Base-by-base conservation (phyloP, 2,329 filamentous ascomycete genomes). In the Teratosphaeria gauchensis region DNA sequence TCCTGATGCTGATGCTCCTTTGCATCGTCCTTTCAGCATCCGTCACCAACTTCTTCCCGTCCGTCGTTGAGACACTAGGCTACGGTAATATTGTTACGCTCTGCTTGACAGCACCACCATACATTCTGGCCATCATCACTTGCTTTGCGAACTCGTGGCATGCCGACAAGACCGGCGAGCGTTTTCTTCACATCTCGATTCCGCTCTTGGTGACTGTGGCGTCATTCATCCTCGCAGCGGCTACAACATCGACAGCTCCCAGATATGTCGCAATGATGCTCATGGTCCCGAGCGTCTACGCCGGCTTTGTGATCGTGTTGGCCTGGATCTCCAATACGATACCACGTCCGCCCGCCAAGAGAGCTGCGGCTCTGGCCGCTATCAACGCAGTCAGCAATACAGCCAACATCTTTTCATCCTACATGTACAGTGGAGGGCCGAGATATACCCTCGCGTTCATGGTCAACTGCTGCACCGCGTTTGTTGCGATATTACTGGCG, bases 381-480 rank as follows among this genome's bases (percentile, higher is more conserved):
- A 81, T 83, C 70, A 83, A 83, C 63, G 76, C 77, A 1, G 68
- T 83, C 28, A 80, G 78, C 33, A 83, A 82, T 66, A 76, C 74
- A 1, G 78, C 77, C 38, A 76, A 73, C 59, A 82, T 83, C 64
- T 82, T 78, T 75, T 79, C 77, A 0, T 75, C 77, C 0, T 81
- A 75, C 58, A 80, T 78, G 35, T 58, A 54, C 51, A 30, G 7
- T 81, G 74, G 69, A 28, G 68, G 66, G 4, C 19, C 76, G 3
- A 52, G 62, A 42, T 64, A 64, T 52, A 57, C 58, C 4, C 74
- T 83, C 16, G 85, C 87, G 3, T 85, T 90, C 74, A 77, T 78
- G 5, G 85, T 89, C 55, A 88, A 89, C 71, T 87, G 84, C 64
- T 79, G 77, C 1, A 88, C 84, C 19, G 80, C 82, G 0, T 79